A percentile compares a stretch with the other conserved stretches of the same genome.
phyloP scores from a whole-genome alignment of 768 basidiomycete species.

The Clitopilus passeckerianus region DNA sequence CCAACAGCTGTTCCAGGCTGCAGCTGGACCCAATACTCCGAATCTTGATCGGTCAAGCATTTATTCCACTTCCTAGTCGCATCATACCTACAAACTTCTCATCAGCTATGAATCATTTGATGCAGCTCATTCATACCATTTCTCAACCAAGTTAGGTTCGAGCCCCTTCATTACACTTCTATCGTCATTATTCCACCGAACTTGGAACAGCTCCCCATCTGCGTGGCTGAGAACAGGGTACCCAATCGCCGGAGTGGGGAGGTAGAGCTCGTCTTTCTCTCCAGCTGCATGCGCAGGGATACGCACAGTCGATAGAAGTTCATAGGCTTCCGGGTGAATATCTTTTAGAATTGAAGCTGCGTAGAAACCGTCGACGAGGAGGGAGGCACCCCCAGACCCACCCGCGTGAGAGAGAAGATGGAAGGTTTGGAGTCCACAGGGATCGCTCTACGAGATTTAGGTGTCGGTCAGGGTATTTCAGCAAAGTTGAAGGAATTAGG shows the following conservation, averaged over 20 bases:
- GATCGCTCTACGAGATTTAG: constrained; percentile 61
- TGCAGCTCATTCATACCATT: constrained; percentile 46
- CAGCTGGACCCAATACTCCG: constrained; percentile 92
- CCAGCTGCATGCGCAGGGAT: constrained; percentile 90
- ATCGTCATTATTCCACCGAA: constrained; percentile 95
- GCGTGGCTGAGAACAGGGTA: constrained; percentile 60
- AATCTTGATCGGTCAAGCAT: constrained; percentile 71
- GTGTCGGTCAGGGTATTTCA: neutral
- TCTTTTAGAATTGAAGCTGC: constrained; percentile 76
- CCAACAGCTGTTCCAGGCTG: constrained; percentile 81
- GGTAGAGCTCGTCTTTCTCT: constrained; percentile 52
- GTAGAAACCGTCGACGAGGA: constrained; percentile 97
- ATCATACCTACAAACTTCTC: constrained; percentile 41
- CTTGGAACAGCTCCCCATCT: constrained; percentile 62
- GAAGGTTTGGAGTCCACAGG: constrained; percentile 93
- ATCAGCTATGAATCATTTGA: neutral
- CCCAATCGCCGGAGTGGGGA: constrained; percentile 49
- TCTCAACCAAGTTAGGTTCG: constrained; percentile 56
- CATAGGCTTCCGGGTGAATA: constrained; percentile 67
- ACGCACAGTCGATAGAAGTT: constrained; percentile 58
- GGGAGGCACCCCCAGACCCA: constrained; percentile 79
- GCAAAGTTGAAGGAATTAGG: constrained; percentile 1
- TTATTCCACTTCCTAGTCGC: constrained; percentile 78
- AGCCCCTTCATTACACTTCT: constrained; percentile 73
- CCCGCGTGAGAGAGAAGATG: constrained; percentile 84